Conservation (phyloP, 345 rosid genomes). For the Acer negundo region DNA sequence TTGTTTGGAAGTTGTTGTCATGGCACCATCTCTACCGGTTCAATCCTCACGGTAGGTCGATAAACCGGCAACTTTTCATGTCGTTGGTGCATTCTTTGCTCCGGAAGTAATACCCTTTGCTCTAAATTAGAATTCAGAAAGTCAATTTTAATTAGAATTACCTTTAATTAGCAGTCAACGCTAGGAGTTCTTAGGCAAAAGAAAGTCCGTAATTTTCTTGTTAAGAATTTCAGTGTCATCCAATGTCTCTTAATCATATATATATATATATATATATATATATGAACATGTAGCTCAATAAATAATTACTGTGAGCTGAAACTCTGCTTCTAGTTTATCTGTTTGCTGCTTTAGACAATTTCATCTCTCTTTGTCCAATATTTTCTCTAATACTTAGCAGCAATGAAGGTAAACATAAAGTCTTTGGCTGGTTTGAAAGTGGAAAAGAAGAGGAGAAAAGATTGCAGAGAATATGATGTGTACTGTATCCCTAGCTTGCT, state of each 20-base stretch:
- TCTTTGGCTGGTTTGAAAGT: neutral
- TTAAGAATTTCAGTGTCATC: too few species aligned
- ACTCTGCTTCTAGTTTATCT: neutral
- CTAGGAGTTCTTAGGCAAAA: neutral
- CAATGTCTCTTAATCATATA: too few species aligned
- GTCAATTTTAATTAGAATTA: neutral
- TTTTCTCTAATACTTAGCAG: neutral
- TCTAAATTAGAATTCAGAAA: neutral
- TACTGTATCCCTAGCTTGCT: too few species aligned
- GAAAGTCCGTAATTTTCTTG: neutral
- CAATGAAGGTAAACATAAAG: neutral
- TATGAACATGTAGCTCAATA: too few species aligned
- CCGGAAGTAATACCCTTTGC: too few species aligned
- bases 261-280: too few species aligned
- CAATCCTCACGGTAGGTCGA: conserved; percentile 26
- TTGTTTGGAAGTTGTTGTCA: conserved; percentile 12
- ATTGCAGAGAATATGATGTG: neutral
- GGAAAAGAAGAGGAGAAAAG: neutral
- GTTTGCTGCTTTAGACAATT: neutral
- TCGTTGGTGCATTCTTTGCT: too few species aligned
- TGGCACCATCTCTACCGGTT: conserved; percentile 25
- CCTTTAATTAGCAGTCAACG: conserved; percentile 8
- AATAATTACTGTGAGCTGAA: neutral
- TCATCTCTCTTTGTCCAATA: neutral
- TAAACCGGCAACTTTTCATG: neutral